phyloP scores from a whole-genome alignment of 805 yeast species.

The Yamadazyma nakazawae region DNA sequence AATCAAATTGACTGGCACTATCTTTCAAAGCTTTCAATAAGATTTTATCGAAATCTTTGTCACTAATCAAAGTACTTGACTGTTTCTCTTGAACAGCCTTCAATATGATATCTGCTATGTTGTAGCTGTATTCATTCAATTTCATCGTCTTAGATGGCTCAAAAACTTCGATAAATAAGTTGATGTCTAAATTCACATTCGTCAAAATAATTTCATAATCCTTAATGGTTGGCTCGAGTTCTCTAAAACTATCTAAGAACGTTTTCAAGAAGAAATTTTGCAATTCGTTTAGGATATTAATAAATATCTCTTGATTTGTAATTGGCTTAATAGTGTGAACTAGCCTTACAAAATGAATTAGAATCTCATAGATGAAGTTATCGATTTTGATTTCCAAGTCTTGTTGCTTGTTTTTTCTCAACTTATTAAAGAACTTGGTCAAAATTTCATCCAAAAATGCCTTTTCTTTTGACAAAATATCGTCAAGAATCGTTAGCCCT shows the following conservation, averaged over 20 bases:
- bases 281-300: slow-evolving; percentile 34
- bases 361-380: slow-evolving; percentile 36
- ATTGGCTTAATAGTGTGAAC: slow-evolving; percentile 39
- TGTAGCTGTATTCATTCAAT: slow-evolving; percentile 33
- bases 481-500: slow-evolving; percentile 36
- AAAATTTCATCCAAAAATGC: slow-evolving; percentile 28
- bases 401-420: slow-evolving; percentile 4
- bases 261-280: slow-evolving; percentile 34
- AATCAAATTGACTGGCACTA: slow-evolving; percentile 27
- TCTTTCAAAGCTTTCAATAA: slow-evolving; percentile 13
- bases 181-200: slow-evolving; percentile 35
- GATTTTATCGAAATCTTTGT: slow-evolving; percentile 13
- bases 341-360: slow-evolving; percentile 40
- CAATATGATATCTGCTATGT: slow-evolving; percentile 29
- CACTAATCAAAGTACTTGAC: slow-evolving; percentile 8
- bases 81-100: slow-evolving; percentile 26
- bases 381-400: slow-evolving; percentile 25
- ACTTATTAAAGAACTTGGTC: slow-evolving; percentile 21
- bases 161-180: slow-evolving; percentile 38
- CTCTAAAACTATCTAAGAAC: slow-evolving; percentile 30
- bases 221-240: slow-evolving; percentile 1
- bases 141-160: slow-evolving; percentile 31
- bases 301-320: slow-evolving; percentile 34
- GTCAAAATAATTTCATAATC: slow-evolving; percentile 15
- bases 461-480: slow-evolving; percentile 36